A percentile compares a stretch with the other conserved stretches of the same genome.
Conservation (phyloP, 345 rosid genomes). For the Aquilaria yunnanensis region DNA sequence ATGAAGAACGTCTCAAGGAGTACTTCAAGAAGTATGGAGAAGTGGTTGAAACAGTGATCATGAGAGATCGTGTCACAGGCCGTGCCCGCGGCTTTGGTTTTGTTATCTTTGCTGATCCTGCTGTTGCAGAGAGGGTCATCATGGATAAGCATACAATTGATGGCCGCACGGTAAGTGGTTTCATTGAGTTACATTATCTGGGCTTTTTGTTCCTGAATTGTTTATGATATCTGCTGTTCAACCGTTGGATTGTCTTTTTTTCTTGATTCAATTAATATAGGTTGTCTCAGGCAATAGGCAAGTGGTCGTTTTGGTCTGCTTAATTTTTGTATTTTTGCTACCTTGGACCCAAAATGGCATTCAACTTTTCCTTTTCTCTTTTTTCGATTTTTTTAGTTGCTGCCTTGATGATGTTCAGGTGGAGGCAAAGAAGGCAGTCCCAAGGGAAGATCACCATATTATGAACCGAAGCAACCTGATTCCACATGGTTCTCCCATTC, state of each 20-base stretch:
- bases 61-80: slow-evolving; percentile 93
- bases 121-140: slow-evolving; percentile 87
- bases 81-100: slow-evolving; percentile 98
- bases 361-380: too few species aligned
- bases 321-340: too few species aligned
- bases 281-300: too few species aligned
- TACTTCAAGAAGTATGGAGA: slow-evolving; percentile 84
- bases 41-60: slow-evolving; percentile 91
- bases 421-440: slow-evolving; percentile 96
- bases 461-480: slow-evolving; percentile 43
- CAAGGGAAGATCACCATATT: slow-evolving; percentile 80
- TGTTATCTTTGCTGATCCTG: slow-evolving; percentile 84
- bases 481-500: slow-evolving; percentile 56
- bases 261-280: too few species aligned
- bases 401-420: slow-evolving; percentile 31
- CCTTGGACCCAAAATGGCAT: too few species aligned
- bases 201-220: too few species aligned
- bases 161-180: slow-evolving; percentile 79
- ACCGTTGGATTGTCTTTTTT: too few species aligned
- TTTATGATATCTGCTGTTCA: too few species aligned
- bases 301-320: too few species aligned
- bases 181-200: neutral
- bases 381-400: neutral
- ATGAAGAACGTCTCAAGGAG: slow-evolving; percentile 82
- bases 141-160: slow-evolving; percentile 90